Conservation (phyloP, 768 basidiomycete species). For the Auricularia cornea region DNA sequence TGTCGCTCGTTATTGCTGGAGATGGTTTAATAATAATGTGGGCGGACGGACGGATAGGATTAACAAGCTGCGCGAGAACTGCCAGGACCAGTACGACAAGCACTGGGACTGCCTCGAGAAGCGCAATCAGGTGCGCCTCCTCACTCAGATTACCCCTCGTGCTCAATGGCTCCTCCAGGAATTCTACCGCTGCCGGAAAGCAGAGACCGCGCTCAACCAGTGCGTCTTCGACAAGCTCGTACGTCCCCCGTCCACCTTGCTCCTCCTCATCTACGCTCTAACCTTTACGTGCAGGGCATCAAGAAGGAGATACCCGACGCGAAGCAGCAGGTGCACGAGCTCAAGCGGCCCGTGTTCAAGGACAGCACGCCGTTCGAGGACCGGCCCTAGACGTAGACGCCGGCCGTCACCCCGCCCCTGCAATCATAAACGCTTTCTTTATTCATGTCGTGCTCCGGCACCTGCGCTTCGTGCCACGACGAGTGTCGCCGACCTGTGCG, state of each 20-base stretch:
- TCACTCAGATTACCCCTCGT: too few species aligned
- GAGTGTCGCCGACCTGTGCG: not conserved
- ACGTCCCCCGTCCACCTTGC: slow-evolving; percentile 23
- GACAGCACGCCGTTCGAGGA: not conserved
- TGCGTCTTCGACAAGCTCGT: slow-evolving; percentile 97
- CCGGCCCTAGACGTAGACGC: not conserved
- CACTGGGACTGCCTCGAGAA: slow-evolving; percentile 94
- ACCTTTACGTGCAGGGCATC: not conserved
- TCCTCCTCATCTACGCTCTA: not conserved
- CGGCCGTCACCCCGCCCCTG: too few species aligned
- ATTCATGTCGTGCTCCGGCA: not conserved
- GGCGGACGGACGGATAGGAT: too few species aligned
- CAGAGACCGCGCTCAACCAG: slow-evolving; percentile 78
- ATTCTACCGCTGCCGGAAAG: slow-evolving; percentile 82
- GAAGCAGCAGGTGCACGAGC: not conserved
- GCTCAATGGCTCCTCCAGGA: slow-evolving; percentile 40
- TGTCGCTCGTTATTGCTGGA: not conserved
- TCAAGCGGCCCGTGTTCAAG: not conserved
- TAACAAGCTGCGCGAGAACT: slow-evolving; percentile 87
- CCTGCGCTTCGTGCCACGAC: not conserved
- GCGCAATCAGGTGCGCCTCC: slow-evolving; percentile 90
- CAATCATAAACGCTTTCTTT: not conserved
- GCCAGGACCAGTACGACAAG: slow-evolving; percentile 72
- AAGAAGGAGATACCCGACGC: not conserved
- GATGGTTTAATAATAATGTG: too few species aligned